A percentile compares a stretch with the other conserved stretches of the same genome.
Conservation (phyloP, 78 protist species). For the Dictyostelium intermedium region DNA sequence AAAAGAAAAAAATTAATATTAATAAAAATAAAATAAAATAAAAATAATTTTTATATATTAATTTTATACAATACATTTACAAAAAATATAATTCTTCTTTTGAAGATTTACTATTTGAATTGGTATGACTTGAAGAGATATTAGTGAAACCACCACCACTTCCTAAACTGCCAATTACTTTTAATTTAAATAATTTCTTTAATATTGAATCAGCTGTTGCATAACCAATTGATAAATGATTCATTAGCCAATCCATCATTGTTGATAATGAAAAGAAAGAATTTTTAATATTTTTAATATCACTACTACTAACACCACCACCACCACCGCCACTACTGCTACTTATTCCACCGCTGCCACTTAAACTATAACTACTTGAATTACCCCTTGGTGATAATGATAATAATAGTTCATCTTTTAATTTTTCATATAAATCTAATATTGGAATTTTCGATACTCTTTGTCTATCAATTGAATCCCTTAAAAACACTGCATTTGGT, state of each 20-base stretch:
- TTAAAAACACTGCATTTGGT: slow-evolving; percentile 5
- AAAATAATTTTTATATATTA: too few species aligned
- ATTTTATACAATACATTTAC: slow-evolving; percentile 37
- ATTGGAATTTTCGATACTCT: background rate
- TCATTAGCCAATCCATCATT: slow-evolving; percentile 45
- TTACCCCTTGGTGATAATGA: slow-evolving; percentile 26
- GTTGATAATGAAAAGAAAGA: background rate
- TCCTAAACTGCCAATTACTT: slow-evolving; percentile 27
- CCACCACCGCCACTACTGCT: background rate
- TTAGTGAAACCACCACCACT: background rate
- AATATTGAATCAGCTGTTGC: slow-evolving; percentile 17
- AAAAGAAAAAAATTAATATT: background rate
- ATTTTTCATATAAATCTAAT: slow-evolving; percentile 8
- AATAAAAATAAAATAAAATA: too few species aligned
- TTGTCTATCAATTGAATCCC: slow-evolving; percentile 62
- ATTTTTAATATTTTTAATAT: background rate
- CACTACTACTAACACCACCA: too few species aligned
- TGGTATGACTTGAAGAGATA: background rate
- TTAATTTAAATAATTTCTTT: slow-evolving; percentile 7
- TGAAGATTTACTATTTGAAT: slow-evolving; percentile 13
- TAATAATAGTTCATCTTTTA: slow-evolving; percentile 17
- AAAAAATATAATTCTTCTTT: slow-evolving; percentile 37
- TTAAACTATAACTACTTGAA: background rate
- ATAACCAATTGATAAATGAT: slow-evolving; percentile 11
- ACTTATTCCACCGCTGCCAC: background rate